Evolutionary conservation across 495 filamentous ascomycete species (phyloP), one percentile per base, ranked within the genome.

Genomic region (Xylaria castorea): DNA sequence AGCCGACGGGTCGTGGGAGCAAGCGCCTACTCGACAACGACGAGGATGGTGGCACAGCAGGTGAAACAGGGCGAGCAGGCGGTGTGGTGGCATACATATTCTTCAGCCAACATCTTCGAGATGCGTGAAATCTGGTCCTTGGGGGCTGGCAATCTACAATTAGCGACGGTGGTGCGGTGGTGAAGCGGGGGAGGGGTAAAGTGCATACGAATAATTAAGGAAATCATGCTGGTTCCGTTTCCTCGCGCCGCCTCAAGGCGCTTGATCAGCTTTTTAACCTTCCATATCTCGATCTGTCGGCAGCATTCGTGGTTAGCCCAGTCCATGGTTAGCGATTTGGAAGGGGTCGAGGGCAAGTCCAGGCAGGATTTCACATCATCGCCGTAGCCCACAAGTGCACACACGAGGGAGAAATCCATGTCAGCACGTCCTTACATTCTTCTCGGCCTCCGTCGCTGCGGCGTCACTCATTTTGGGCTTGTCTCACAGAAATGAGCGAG

Each of bases 101-200:
- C 95, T 97, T 99, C 96, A 84, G 96, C 96, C 90, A 99, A 91
- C 96, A 99, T 99, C 88, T 97, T 97, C 51, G 97, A 94, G 48
- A 94, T 93, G 72, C 96, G 90, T 16, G 97, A 98, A 64, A 99
- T 89, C 83, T 99, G 96, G 83, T 98, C 96, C 90, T 98, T 99
- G 65, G 96, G 96, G 60, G 96, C 93, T 97, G 5, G 64, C 34
- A 20, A 38, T 34, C 14, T 34, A 36, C 9, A 55, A 44, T 79
- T 71, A 75, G 76, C 50, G 69, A 66, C 60, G 66, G 51, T 22
- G 34, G 53, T 22, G 64, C 70, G 38, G 60, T 25, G 34, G 58
- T 25, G 65, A 72, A 42, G 77, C 73, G 73, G 69, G 73, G 75
- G 73, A 71, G 73, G 70, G 76, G 75, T 75, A 68, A 71, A 66